Conservation (phyloP, 164 flowering plant species). For the Houttuynia cordata region DNA sequence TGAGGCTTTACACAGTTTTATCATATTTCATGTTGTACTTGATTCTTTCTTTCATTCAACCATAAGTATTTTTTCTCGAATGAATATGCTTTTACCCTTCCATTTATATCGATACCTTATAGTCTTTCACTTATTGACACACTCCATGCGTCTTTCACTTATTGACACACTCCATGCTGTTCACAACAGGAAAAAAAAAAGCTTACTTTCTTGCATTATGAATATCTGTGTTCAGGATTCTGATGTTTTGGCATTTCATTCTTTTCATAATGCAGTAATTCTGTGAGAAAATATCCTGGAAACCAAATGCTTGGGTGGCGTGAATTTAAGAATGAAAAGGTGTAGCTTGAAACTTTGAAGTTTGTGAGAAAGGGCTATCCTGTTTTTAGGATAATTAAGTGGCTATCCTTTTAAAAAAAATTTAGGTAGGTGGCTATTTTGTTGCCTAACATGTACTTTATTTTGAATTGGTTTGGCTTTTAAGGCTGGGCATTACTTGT, state of each 20-base stretch:
- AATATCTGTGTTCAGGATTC: neutral
- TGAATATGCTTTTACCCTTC: neutral
- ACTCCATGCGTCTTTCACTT: too few relatives aligned
- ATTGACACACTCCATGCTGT: too few relatives aligned
- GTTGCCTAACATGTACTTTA: neutral
- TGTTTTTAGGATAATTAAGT: too few relatives aligned
- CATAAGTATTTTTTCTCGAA: too few relatives aligned
- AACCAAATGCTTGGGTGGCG: slow-evolving; percentile 96
- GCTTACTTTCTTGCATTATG: neutral
- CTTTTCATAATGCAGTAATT: slow-evolving; percentile 28
- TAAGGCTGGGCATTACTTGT: slow-evolving; percentile 67
- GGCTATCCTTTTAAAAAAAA: too few relatives aligned
- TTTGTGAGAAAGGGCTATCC: neutral
- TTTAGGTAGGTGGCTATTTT: neutral
- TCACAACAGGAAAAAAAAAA: too few relatives aligned
- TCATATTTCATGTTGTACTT: neutral
- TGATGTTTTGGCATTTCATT: neutral
- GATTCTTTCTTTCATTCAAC: neutral
- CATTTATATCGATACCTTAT: neutral
- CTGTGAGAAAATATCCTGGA: slow-evolving; percentile 47
- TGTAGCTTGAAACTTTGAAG: slow-evolving; percentile 6
- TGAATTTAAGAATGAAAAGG: slow-evolving; percentile 52
- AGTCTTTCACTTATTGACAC: too few relatives aligned
- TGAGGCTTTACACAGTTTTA: neutral
- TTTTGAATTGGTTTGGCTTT: slow-evolving; percentile 3